These are phyloP conservation scores for Lachnellula cervina DNA, from an alignment of 2,329 filamentous ascomycete species.

Conservation along the genomic window DNA sequence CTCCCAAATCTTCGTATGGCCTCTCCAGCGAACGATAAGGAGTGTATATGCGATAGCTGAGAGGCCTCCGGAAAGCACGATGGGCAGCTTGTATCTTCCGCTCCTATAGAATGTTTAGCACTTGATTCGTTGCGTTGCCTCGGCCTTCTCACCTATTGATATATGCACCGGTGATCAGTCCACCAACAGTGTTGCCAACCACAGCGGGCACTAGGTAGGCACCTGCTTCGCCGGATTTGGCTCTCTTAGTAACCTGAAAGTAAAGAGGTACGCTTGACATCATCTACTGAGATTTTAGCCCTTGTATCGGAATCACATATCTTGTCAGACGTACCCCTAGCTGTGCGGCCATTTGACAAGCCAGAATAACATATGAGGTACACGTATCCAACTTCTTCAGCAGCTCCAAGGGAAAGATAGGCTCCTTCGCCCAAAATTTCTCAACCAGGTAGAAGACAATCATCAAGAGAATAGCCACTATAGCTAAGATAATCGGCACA, in stretches of 20 bases:
- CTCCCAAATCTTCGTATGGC: constrained; percentile 49
- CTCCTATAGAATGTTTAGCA: constrained; percentile 32
- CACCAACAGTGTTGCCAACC: constrained; percentile 59
- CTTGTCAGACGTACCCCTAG: constrained; percentile 37
- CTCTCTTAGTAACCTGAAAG: constrained; percentile 57
- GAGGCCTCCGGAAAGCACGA: constrained; percentile 45
- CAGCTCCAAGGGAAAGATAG: constrained; percentile 53
- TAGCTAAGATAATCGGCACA: constrained; percentile 31
- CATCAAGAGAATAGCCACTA: constrained; percentile 20
- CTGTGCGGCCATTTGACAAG: constrained; percentile 52
- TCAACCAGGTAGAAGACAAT: constrained; percentile 27
- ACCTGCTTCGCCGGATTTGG: constrained; percentile 52
- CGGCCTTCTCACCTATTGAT: constrained; percentile 25
- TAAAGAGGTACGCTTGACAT: constrained; percentile 64
- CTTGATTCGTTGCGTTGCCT: not conserved
- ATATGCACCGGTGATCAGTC: constrained; percentile 50
- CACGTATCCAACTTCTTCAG: constrained; percentile 48
- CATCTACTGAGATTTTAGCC: constrained; percentile 31
- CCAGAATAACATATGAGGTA: constrained; percentile 47
- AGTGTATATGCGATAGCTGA: constrained; percentile 47
- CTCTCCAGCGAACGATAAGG: constrained; percentile 53
- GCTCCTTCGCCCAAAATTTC: constrained; percentile 43
- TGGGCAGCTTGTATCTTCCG: constrained; percentile 52
- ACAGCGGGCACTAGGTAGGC: constrained; percentile 62
- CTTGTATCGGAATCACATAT: not conserved